A percentile compares a stretch with the other conserved stretches of the same genome.
Evolutionary conservation across 164 flowering plant genomes (phyloP).

Genomic region (Macadamia tetraphylla): DNA sequence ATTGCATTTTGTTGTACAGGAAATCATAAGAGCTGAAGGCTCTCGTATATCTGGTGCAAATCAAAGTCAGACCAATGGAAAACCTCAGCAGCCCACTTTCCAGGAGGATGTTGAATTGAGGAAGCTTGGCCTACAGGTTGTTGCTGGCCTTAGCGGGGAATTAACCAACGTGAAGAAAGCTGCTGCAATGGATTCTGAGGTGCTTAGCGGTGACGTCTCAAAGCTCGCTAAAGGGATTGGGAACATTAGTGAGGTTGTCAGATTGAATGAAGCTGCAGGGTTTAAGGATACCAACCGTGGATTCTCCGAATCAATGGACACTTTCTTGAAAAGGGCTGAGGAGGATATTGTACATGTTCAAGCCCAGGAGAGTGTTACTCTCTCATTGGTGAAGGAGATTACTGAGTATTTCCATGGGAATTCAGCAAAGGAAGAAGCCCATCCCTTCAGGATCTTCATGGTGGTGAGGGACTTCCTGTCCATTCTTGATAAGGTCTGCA

Average conservation of each 20-base stretch:
- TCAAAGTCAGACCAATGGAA: conserved; percentile 18
- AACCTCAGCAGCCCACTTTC: conserved; percentile 18
- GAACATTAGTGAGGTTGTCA: conserved; percentile 44
- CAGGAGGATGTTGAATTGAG: conserved; percentile 60
- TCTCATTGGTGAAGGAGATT: conserved; percentile 79
- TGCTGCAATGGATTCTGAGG: conserved; percentile 87
- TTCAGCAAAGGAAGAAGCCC: conserved; percentile 91
- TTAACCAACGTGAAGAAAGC: conserved; percentile 82
- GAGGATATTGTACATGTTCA: conserved; percentile 63
- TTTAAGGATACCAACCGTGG: conserved; percentile 24
- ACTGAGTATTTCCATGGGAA: conserved; percentile 94
- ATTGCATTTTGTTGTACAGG: conserved; percentile 91
- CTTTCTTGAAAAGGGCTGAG: conserved; percentile 61
- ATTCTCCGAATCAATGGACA: conserved; percentile 54
- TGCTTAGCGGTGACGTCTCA: conserved; percentile 59
- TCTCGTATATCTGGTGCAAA: conserved; percentile 48
- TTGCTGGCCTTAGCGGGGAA: conserved; percentile 67
- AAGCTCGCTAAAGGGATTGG: conserved; percentile 57
- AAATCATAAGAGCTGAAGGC: conserved; percentile 74
- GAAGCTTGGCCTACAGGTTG: conserved; percentile 80
- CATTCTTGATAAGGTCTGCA: conserved; percentile 74
- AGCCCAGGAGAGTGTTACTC: conserved; percentile 66
- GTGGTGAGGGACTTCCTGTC: conserved; percentile 81
- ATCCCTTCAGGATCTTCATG: conserved; percentile 77
- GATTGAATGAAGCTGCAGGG: conserved; percentile 30